phyloP scores from a whole-genome alignment of 2,329 filamentous ascomycete species.

The Alternaria consortialis region DNA sequence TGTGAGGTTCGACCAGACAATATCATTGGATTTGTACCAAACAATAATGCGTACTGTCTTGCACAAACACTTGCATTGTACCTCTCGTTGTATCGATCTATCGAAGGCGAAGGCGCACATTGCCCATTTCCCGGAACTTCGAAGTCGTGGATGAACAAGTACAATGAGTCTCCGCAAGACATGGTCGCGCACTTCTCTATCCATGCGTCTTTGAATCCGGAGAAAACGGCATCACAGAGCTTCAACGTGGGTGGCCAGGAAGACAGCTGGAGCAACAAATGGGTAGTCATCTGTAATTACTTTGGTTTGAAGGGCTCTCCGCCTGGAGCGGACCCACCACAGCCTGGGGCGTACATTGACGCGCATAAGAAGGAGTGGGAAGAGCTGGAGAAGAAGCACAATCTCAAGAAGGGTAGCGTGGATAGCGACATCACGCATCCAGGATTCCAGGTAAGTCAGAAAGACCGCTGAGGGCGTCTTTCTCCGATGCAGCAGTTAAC shows the following conservation, averaged over 20 bases:
- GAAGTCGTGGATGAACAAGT: constrained; percentile 51
- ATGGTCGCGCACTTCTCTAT: constrained; percentile 57
- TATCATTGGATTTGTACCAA: constrained; percentile 55
- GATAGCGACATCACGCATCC: constrained; percentile 55
- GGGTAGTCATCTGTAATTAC: constrained; percentile 58
- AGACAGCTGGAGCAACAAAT: constrained; percentile 55
- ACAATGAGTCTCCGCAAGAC: constrained; percentile 53
- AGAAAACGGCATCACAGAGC: constrained; percentile 49
- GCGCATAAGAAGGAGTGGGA: constrained; percentile 41
- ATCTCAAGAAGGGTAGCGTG: constrained; percentile 52
- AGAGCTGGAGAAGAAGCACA: constrained; percentile 38
- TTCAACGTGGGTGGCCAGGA: constrained; percentile 57
- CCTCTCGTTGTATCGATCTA: constrained; percentile 47
- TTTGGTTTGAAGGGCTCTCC: constrained; percentile 57
- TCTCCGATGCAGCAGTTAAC: constrained; percentile 7
- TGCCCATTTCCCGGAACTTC: constrained; percentile 53
- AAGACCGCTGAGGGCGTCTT: not conserved
- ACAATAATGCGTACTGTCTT: constrained; percentile 53
- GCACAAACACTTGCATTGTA: constrained; percentile 52
- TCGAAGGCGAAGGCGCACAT: constrained; percentile 52
- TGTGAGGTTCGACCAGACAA: constrained; percentile 54
- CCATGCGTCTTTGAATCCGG: constrained; percentile 53
- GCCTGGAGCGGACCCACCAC: constrained; percentile 37
- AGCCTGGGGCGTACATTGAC: constrained; percentile 42
- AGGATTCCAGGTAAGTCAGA: constrained; percentile 38